Base-by-base conservation (phyloP, 345 rosid species). In the Streptanthus diversifolius region DNA sequence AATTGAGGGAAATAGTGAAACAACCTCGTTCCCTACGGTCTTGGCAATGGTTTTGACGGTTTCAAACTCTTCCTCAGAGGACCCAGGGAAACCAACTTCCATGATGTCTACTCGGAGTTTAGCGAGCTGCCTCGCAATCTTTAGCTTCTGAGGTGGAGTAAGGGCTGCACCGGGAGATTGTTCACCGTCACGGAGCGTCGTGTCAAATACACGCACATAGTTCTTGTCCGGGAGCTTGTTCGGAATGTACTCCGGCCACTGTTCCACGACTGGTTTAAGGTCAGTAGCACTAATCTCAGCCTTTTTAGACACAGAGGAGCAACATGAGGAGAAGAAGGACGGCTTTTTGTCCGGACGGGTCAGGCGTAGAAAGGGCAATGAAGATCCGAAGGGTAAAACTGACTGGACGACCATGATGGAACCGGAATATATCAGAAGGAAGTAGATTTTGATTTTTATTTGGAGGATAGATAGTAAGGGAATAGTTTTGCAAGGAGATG, bases 111-210 rank as follows among this genome's bases (percentile, higher is more conserved):
- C 98, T 8, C 95, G 89, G 63, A 91, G 92, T 82, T 84, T 89
- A 1, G 90, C 84, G 0, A 91, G 86, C 72, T 91, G 91, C 25
- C 90, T 85, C 8, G 97, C 97, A 25, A 93, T 89, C 79, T 84
- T 88, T 7, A 91, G 84, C 74, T 91, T 91, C 80, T 91, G 92
- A 60, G 87, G 86, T 49, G 97, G 83, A 24, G 96, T 89, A 43
- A 93, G 77, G 19, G 96, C 75, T 78, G 95, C 98, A 68, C 98
- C 98, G 0, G 97, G 97, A 68, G 98, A 84, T 80, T 91, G 98
- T 72, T 93, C 98, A 15, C 98, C 97, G 44, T 91, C 97, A 32
- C 98, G 97, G 74, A 89, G 98, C 27, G 98, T 93, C 59, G 97
- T 93, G 79, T 93, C 96, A 60, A 93, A 88, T 39, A 91, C 62